A percentile compares a stretch with the other conserved stretches of the same genome.
Evolutionary conservation across 345 rosid genomes (phyloP).

Genomic region (Psidium guajava): DNA sequence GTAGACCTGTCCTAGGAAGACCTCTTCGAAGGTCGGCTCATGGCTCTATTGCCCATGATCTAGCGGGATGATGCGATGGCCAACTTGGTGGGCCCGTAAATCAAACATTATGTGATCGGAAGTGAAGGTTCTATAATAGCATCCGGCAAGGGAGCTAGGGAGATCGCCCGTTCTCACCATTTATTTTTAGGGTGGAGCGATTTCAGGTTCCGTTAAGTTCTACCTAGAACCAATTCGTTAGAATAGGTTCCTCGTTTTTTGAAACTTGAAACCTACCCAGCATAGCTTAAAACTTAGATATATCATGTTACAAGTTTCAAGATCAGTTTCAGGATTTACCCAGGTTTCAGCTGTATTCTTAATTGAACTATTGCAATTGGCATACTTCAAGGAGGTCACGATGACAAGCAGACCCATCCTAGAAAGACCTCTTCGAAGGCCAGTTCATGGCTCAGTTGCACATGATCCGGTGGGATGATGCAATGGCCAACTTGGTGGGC

Average conservation of each 20-base stretch:
- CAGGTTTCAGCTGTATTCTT: no score
- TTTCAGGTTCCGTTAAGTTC: no score
- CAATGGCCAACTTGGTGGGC: not conserved
- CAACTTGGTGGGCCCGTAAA: not conserved
- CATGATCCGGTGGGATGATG: not conserved
- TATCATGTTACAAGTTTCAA: no score
- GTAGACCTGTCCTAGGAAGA: not conserved
- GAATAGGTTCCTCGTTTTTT: no score
- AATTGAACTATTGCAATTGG: not conserved
- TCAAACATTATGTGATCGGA: not conserved
- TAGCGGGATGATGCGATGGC: not conserved
- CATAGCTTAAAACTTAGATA: no score
- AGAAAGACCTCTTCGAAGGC: not conserved
- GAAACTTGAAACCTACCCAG: no score
- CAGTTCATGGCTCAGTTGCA: not conserved
- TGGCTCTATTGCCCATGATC: not conserved
- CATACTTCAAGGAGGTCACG: not conserved
- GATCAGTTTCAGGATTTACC: no score
- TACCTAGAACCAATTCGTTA: no score
- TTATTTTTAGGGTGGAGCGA: not conserved
- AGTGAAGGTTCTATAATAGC: not conserved
- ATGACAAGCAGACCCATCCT: not conserved
- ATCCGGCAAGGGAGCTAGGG: not conserved
- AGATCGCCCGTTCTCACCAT: not conserved
- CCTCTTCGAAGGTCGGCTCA: not conserved